Evolutionary conservation across 2,329 filamentous ascomycete species (phyloP), one percentile per base, ranked within the genome.

Genomic region (Exutisphaerella laricina): DNA sequence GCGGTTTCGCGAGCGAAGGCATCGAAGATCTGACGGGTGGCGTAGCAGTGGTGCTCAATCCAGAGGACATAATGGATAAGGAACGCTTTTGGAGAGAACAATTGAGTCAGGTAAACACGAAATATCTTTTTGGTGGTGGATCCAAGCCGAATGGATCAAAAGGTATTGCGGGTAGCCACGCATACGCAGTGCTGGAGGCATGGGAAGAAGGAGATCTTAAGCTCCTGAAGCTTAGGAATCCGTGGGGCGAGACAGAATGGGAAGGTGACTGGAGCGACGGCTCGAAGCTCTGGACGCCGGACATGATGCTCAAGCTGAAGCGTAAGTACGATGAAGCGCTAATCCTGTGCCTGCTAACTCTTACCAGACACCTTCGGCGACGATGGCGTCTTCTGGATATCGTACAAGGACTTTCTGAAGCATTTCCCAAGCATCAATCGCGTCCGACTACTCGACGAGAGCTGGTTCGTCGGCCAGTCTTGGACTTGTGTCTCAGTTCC

Each of bases 21-120:
- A 73, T 79, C 43, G 77, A 79, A 56, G 76, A 79, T 50, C 59
- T 79, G 20, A 79, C 76, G 14, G 48, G 50, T 17, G 83, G 83
- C 18, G 80, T 87, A 9, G 85, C 82, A 0, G 82, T 79, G 0
- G 79, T 84, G 57, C 65, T 88, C 8, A 74, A 83, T 32, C 77
- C 79, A 1, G 78, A 78, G 0, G 82, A 87, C 55, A 85, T 88
- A 25, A 72, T 88, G 3, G 82, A 92, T 58, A 83, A 84, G 45
- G 82, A 94, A 38, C 75, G 79, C 16, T 94, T 94, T 60, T 94
- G 88, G 88, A 78, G 75, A 1, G 80, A 90, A 26, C 85, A 92
- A 60, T 74, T 94, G 17, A 78, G 82, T 64, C 80, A 84, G 49
- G 85, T 88, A 45, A 92, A 94, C 60, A 69, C 87, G 41, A 82